Evolutionary conservation across 2,329 filamentous ascomycete genomes (phyloP).

Genomic region (Epichloe sp.): DNA sequence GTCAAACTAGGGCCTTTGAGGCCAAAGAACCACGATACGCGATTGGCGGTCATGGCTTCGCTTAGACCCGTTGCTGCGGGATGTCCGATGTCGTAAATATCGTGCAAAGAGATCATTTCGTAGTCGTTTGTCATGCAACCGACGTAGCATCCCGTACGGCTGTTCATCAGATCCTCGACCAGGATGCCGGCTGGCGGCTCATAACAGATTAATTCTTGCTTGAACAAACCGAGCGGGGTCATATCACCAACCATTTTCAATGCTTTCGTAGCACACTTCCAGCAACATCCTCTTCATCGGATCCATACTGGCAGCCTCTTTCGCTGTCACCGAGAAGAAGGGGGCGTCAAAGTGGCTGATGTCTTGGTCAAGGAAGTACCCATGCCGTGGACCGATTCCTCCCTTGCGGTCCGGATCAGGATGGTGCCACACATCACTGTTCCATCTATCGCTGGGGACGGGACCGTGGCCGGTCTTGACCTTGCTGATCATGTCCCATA

Average conservation of each 20-base stretch:
- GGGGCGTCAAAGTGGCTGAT: slow-evolving; percentile 37
- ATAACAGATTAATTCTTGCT: no score
- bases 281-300: slow-evolving; percentile 16
- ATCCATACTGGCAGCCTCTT: slow-evolving; percentile 15
- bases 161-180: no score
- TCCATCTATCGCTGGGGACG: slow-evolving; percentile 13
- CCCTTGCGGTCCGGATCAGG: slow-evolving; percentile 18
- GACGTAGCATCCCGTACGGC: no score
- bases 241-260: slow-evolving; percentile 7
- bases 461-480: slow-evolving; percentile 21
- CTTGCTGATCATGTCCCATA: slow-evolving; percentile 21
- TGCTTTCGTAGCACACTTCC: slow-evolving; percentile 14
- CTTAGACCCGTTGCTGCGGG: background rate
- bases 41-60: slow-evolving; percentile 4
- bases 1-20: slow-evolving; percentile 12
- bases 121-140: no score
- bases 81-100: no score
- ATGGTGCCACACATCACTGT: slow-evolving; percentile 13
- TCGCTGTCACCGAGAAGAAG: slow-evolving; percentile 11
- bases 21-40: slow-evolving; percentile 9
- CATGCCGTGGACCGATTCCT: background rate
- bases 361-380: slow-evolving; percentile 19
- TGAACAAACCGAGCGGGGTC: no score
- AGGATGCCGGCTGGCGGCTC: no score
- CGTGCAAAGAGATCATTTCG: no score